phyloP scores from a whole-genome alignment of 2,329 filamentous ascomycete genomes.

The Aphanoascus verrucosus region DNA sequence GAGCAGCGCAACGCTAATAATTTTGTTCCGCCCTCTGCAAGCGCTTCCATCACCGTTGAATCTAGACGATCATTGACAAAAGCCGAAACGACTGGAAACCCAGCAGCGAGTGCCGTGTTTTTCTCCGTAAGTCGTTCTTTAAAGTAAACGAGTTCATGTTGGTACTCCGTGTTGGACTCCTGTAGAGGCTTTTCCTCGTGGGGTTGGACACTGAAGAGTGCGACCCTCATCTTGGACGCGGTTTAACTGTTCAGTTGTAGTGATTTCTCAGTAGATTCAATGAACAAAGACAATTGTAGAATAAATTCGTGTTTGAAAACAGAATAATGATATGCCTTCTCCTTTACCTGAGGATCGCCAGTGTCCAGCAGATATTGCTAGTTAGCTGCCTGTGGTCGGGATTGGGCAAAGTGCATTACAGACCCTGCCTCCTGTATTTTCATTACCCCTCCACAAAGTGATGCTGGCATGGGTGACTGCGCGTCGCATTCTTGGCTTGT shows the following conservation, averaged over 20 bases:
- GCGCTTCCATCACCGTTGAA: constrained; percentile 41
- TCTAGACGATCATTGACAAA: constrained; percentile 57
- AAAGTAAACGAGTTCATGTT: constrained; percentile 47
- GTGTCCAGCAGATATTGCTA: too few relatives aligned
- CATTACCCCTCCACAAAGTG: too few relatives aligned
- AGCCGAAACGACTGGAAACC: constrained; percentile 50
- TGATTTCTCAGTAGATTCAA: background rate
- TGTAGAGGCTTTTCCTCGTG: constrained; percentile 51
- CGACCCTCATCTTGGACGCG: constrained; percentile 42
- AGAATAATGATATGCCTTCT: too few relatives aligned
- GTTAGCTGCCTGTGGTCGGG: too few relatives aligned
- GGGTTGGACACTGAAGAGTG: constrained; percentile 54
- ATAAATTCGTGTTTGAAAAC: too few relatives aligned
- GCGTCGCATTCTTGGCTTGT: too few relatives aligned
- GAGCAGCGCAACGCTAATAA: constrained; percentile 57
- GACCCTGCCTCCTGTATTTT: too few relatives aligned
- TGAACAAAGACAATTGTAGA: too few relatives aligned
- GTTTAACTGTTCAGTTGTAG: background rate
- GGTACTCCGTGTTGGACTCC: constrained; percentile 29
- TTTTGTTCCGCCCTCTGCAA: constrained; percentile 43
- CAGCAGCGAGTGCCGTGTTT: constrained; percentile 46
- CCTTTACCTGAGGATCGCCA: too few relatives aligned
- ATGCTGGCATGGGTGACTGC: too few relatives aligned
- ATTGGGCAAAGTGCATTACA: too few relatives aligned
- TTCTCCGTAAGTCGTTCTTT: constrained; percentile 47